Base-by-base conservation (phyloP, 2,329 filamentous ascomycete genomes). In the Thyridium curvatum region DNA sequence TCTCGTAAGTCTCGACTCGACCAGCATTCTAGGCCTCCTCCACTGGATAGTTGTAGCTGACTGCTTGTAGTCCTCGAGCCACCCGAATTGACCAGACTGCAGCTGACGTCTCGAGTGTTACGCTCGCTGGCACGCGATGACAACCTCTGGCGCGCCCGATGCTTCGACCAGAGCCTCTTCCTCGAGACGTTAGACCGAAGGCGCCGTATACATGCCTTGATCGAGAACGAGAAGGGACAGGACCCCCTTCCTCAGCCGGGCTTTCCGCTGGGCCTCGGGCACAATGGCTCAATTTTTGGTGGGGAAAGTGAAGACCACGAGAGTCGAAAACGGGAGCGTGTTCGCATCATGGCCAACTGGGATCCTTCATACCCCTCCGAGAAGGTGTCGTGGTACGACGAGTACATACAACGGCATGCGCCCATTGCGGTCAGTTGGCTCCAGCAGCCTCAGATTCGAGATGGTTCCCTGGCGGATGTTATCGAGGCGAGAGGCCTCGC, bases 401-500 rank as follows among this genome's bases (percentile, higher is more conserved):
- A 96, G 59, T 95, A 89, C 54, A 83, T 94, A 45, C 86, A 90
- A 38, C 75, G 90, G 28, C 74, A 90, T 60, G 88, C 79, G 1
- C 80, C 82, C 0, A 71, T 88, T n/a, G 72, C 72, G 12, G 68
- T 88, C 38, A 82, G 75, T 50, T 96, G 90, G 90, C 69, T 94
- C 32, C 74, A 89, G 53, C 71, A 77, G 39, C 80, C 83, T 8
- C 61, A 61, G 9, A 54, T 68, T 30, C 54, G 52, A 39, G 60
- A 69, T 28, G 60, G 64, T 14, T 56, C 61, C 13, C 50, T 59
- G 37, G 66, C 59, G 34, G 66, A 75, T 41, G 56, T 67, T 18
- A 63, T 78, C 29, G 87, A 94, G 52, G 79, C 81, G 7, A 80
- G 84, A 30, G 89, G 89, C 0, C 68, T 89, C 49, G 86, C 83